phyloP scores from a whole-genome alignment of 371 early-diverging fungal species.

The Mucor circinelloides region DNA sequence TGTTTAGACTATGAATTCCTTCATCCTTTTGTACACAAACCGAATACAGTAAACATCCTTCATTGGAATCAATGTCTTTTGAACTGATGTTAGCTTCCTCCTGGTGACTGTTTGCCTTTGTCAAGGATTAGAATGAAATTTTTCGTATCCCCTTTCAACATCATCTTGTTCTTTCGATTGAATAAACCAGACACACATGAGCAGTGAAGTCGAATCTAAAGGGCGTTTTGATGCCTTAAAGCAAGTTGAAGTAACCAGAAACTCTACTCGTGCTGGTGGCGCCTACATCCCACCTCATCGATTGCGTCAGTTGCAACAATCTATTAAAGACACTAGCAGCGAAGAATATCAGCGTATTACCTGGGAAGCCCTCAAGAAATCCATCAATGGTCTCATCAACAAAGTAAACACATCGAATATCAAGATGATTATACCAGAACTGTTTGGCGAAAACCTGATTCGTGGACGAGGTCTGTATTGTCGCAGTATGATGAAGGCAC shows the following conservation, averaged over 20 bases:
- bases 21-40: too few species aligned
- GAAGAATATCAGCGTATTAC: constrained; percentile 85
- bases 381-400: constrained; percentile 94
- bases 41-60: too few species aligned
- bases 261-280: constrained; percentile 69
- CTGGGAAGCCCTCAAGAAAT: constrained; percentile 96
- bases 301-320: constrained; percentile 82
- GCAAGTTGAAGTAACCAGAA: constrained; percentile 13
- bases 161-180: neutral
- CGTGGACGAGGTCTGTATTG: constrained; percentile 93
- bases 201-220: constrained; percentile 5
- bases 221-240: constrained; percentile 2
- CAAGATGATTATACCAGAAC: constrained; percentile 87
- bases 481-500: constrained; percentile 91
- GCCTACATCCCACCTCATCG: constrained; percentile 94
- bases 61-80: neutral
- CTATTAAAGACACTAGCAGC: constrained; percentile 73
- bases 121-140: neutral
- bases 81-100: neutral
- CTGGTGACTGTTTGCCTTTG: neutral
- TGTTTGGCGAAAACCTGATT: constrained; percentile 90
- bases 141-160: neutral
- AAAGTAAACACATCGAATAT: constrained; percentile 93
- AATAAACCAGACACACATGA: constrained; percentile 1
- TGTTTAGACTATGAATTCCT: neutral